Evolutionary conservation across 306 rosid genomes (phyloP), one percentile per base, ranked within the genome.

Genomic region (Glycine soja): DNA sequence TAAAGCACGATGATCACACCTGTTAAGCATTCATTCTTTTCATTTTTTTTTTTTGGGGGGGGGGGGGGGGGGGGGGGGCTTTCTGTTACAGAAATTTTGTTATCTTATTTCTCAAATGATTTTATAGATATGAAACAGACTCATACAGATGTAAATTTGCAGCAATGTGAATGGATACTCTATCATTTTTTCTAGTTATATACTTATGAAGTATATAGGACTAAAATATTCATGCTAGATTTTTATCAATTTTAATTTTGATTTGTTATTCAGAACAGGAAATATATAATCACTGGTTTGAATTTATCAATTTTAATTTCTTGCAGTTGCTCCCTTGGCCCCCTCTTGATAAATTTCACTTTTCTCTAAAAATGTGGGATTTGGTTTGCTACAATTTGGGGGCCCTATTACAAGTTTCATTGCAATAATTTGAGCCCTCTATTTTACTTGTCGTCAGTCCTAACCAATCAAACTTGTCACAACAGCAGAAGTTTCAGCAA

Each of bases 81-180:
- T 80, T 83, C 34, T 18, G 77, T 83, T 13, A 81, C 83, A 61
- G 76, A 68, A 64, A 79, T 82, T 86, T 86, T 45, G 54, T 67
- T 85, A 81, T 85, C 72, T 65, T 68, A 6, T 59, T 56, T 30
- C 77, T 70, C 43, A 57, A 45, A 56, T 63, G 61, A 75, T 75
- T 80, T 67, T 70, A 76, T 51, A 85, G 77, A 85, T 70, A 85
- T 84, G 84, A 38, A 74, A 79, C 63, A 80, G 76, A 81, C 80
- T 64, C 71, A 85, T 72, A 85, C 86, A 16, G 80, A 79, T 86
- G 94, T 89, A 89, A 66, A 88, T 88, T 83, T 86, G 83, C 81
- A 81, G 87, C 74, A 18, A 67, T 11, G 76, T 85, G 86, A 85
- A 86, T 69, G 84, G 80, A 81, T 83, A 79, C 74, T 7, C 72